Percentiles rank a stretch among this genome's conserved stretches.
Conservation (phyloP, 352 stramenopile genomes). For the Phytophthora pluvialis region DNA sequence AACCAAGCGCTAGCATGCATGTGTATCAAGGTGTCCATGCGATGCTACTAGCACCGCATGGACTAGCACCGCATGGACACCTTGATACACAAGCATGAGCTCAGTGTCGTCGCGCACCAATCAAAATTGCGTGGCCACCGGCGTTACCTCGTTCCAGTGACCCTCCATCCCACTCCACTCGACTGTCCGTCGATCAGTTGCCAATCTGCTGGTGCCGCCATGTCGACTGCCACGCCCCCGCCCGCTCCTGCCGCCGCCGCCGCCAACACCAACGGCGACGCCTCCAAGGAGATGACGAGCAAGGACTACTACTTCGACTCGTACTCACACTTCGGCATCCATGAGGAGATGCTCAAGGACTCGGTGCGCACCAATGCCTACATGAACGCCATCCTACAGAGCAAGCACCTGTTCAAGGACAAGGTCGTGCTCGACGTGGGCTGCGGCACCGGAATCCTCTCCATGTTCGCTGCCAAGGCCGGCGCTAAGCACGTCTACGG, state of each 20-base stretch:
- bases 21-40: not conserved
- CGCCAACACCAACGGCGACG: slow-evolving; percentile 1
- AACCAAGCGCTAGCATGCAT: too few relatives aligned
- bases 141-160: slow-evolving; percentile 15
- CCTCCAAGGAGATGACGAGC: slow-evolving; percentile 77
- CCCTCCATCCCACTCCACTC: slow-evolving; percentile 21
- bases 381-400: slow-evolving; percentile 97
- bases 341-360: slow-evolving; percentile 99
- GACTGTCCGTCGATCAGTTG: slow-evolving; percentile 17
- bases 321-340: slow-evolving; percentile 98
- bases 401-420: slow-evolving; percentile 96
- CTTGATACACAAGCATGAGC: not conserved
- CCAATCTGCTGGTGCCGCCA: slow-evolving; percentile 23
- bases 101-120: slow-evolving; percentile 19
- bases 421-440: slow-evolving; percentile 98
- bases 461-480: slow-evolving; percentile 96
- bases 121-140: slow-evolving; percentile 27
- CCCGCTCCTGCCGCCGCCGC: slow-evolving; percentile 20
- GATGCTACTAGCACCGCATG: slow-evolving; percentile 2
- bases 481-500: slow-evolving; percentile 94
- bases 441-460: slow-evolving; percentile 97
- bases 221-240: slow-evolving; percentile 42
- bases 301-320: slow-evolving; percentile 99
- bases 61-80: not conserved
- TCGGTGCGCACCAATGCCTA: slow-evolving; percentile 97